These are phyloP conservation scores for Amanita muscaria DNA, from an alignment of 768 basidiomycete genomes.

Conservation along the genomic window DNA sequence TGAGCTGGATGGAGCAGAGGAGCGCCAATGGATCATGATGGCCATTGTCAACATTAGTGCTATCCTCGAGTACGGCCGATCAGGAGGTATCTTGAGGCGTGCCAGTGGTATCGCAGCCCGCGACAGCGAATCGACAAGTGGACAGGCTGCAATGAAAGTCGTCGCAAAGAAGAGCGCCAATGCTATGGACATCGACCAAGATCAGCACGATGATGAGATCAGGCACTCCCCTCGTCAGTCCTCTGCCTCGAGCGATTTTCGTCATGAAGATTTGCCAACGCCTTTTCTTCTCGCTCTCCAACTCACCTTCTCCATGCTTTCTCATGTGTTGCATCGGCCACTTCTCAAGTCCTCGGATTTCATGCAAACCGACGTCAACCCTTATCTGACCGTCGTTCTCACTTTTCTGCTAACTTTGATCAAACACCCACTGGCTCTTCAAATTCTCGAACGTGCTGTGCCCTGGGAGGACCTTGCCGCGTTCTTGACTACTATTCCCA, in stretches of 20 bases:
- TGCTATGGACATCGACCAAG: conserved; percentile 6
- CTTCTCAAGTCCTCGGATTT: conserved; percentile 51
- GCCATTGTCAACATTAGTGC: conserved; percentile 75
- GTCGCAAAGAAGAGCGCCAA: neutral
- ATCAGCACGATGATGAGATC: conserved; percentile 48
- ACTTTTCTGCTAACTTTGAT: conserved; percentile 81
- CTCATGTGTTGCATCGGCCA: conserved; percentile 57
- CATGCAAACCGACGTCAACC: conserved; percentile 55
- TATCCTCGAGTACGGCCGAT: conserved; percentile 81
- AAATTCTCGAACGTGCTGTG: conserved; percentile 62
- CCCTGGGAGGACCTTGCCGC: conserved; percentile 75
- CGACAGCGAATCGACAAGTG: conserved; percentile 16
- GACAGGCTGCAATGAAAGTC: conserved; percentile 20
- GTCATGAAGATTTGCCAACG: conserved; percentile 42
- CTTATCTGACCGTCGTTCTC: conserved; percentile 78
- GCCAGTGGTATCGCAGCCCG: conserved; percentile 41
- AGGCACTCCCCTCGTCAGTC: too few species aligned
- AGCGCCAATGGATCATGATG: conserved; percentile 97
- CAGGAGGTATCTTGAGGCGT: conserved; percentile 59
- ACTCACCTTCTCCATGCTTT: conserved; percentile 71
- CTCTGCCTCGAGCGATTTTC: conserved; percentile 25
- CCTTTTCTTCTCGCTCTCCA: conserved; percentile 69
- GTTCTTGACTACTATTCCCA: conserved; percentile 55
- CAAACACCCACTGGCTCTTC: conserved; percentile 52
- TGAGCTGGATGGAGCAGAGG: conserved; percentile 70